Evolutionary conservation across 306 rosid species (phyloP).

Genomic region (Pyrus communis): DNA sequence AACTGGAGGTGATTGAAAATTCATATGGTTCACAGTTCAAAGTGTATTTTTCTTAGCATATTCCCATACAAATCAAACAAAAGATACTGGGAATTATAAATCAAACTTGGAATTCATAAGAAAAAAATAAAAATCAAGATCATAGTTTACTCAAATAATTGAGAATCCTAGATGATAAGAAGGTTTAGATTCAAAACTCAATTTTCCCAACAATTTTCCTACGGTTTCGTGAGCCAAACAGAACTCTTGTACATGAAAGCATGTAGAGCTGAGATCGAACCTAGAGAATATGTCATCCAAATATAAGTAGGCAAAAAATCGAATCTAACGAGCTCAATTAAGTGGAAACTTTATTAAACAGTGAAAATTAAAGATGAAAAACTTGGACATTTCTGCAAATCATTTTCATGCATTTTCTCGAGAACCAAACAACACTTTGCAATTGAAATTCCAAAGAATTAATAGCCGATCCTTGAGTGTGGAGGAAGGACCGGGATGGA

Average conservation of each 20-base stretch:
- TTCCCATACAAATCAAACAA: too few species aligned
- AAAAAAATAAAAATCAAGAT: too few species aligned
- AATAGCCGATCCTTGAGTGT: slow-evolving; percentile 32
- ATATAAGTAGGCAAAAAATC: neutral
- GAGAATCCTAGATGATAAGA: too few species aligned
- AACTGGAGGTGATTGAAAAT: too few species aligned
- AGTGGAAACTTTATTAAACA: neutral
- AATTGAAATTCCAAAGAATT: neutral
- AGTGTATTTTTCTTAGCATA: too few species aligned
- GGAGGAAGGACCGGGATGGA: slow-evolving; percentile 91
- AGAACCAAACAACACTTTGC: neutral
- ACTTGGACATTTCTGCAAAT: neutral
- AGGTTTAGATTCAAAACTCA: too few species aligned
- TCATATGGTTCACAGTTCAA: too few species aligned
- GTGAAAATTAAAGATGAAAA: neutral
- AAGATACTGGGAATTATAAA: too few species aligned
- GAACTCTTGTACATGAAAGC: neutral
- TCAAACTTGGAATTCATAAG: too few species aligned
- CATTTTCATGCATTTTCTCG: neutral
- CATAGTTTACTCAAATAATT: too few species aligned
- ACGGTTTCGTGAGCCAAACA: slow-evolving; percentile 15
- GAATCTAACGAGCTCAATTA: neutral
- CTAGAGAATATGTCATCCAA: neutral
- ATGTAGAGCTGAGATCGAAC: neutral
- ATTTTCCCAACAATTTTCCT: too few species aligned